These are phyloP conservation scores for Pythium biforme DNA, from an alignment of 352 stramenopile genomes.

Conservation along the genomic window DNA sequence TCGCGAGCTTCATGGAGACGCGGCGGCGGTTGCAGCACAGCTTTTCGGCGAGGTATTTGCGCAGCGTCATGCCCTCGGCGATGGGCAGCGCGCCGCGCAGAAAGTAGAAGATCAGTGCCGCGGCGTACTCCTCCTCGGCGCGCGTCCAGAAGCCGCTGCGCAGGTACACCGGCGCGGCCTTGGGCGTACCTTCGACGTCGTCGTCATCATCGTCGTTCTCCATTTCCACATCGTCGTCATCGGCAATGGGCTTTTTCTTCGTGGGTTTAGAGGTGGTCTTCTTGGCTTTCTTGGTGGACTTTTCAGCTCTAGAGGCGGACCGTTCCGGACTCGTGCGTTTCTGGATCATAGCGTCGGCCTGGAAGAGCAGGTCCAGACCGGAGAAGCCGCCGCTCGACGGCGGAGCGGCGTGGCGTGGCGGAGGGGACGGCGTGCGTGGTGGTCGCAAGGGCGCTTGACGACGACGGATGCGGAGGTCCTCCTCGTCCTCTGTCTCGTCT, in stretches of 20 bases:
- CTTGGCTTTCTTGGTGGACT: slow-evolving; percentile 12
- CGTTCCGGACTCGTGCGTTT: slow-evolving; percentile 22
- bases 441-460: background rate
- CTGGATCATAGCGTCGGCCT: slow-evolving; percentile 73
- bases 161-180: slow-evolving; percentile 23
- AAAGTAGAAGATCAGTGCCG: slow-evolving; percentile 65
- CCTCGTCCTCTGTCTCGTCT: slow-evolving; percentile 27
- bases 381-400: slow-evolving; percentile 19
- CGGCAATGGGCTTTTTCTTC: slow-evolving; percentile 9
- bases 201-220: slow-evolving; percentile 18
- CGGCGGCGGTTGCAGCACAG: slow-evolving; percentile 61
- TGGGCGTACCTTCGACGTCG: background rate
- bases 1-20: slow-evolving; percentile 73
- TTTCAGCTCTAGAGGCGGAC: background rate
- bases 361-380: slow-evolving; percentile 62
- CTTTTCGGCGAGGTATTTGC: slow-evolving; percentile 67
- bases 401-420: slow-evolving; percentile 1
- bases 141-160: slow-evolving; percentile 63
- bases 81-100: slow-evolving; percentile 50
- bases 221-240: slow-evolving; percentile 5
- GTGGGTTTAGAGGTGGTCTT: background rate
- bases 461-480: slow-evolving; percentile 10
- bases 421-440: background rate
- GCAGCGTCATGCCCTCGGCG: slow-evolving; percentile 56
- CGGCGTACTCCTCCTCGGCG: slow-evolving; percentile 65